These are phyloP conservation scores for Acacia concinna DNA, from an alignment of 331 rosid species.

Conservation along the genomic window DNA sequence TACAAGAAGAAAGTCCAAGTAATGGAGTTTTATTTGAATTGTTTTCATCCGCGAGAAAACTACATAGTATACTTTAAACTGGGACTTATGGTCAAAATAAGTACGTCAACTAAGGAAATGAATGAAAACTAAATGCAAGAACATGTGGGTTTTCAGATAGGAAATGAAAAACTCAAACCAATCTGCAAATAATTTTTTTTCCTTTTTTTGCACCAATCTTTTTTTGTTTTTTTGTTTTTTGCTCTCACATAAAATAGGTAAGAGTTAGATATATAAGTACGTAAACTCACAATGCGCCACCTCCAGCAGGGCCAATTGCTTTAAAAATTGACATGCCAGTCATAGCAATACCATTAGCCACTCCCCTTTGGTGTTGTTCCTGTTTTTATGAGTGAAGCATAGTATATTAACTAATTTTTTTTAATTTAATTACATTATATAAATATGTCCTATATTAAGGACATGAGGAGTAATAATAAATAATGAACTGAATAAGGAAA, in stretches of 20 bases:
- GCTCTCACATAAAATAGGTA: neutral
- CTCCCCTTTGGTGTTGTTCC: constrained; percentile 5
- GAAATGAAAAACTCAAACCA: neutral
- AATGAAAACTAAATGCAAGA: neutral
- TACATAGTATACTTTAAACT: neutral
- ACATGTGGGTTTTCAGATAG: neutral
- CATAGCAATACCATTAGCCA: neutral
- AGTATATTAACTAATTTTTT: neutral
- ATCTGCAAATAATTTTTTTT: too few relatives aligned
- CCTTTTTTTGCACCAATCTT: neutral
- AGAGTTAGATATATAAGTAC: too few relatives aligned
- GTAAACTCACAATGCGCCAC: neutral
- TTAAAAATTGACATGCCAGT: neutral
- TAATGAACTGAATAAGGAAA: neutral
- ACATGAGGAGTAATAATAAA: neutral
- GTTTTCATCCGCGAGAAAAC: neutral
- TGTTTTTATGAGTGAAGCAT: neutral
- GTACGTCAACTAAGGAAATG: neutral
- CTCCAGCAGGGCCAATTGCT: neutral
- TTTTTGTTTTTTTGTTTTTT: too few relatives aligned
- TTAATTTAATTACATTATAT: too few relatives aligned
- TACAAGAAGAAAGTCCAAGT: neutral
- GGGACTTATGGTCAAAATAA: neutral
- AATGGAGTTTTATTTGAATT: neutral
- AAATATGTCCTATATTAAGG: too few relatives aligned